These are phyloP conservation scores for Thalassiosira pacifica DNA, from an alignment of 352 stramenopile species.

Conservation along the genomic window DNA sequence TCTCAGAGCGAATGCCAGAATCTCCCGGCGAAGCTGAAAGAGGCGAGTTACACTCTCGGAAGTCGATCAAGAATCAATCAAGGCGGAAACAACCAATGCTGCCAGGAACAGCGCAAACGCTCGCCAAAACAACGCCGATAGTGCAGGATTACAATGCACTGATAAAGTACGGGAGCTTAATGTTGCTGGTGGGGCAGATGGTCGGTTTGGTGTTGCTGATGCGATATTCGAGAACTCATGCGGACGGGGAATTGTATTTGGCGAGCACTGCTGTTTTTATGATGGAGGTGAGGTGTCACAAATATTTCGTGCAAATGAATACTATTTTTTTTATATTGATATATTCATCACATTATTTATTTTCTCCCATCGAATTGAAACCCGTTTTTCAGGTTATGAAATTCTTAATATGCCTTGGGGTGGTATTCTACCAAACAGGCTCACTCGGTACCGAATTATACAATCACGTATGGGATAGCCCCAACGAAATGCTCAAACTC, in stretches of 20 bases:
- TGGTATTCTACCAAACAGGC: conserved; percentile 81
- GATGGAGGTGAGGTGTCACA: conserved; percentile 84
- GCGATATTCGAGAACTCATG: conserved; percentile 76
- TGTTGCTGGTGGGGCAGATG: conserved; percentile 86
- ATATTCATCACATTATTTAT: not conserved
- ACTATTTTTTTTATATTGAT: too few species aligned
- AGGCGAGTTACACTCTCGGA: not conserved
- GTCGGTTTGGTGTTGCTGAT: conserved; percentile 84
- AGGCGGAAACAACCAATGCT: too few species aligned
- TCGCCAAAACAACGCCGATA: not conserved
- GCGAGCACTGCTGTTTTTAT: conserved; percentile 91
- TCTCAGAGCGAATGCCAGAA: not conserved
- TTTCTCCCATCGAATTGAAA: conserved; percentile 9
- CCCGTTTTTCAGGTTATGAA: conserved; percentile 85
- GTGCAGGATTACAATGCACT: conserved; percentile 39
- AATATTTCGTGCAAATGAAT: not conserved
- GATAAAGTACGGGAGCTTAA: conserved; percentile 84
- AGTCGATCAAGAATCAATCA: not conserved
- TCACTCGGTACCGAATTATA: conserved; percentile 43
- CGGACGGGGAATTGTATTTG: conserved; percentile 85
- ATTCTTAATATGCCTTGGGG: conserved; percentile 85
- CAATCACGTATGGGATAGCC: conserved; percentile 62
- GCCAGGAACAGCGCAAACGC: not conserved
- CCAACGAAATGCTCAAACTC: conserved; percentile 89
- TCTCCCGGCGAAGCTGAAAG: not conserved